Percentiles rank a stretch among this genome's conserved stretches.
phyloP scores from a whole-genome alignment of 164 flowering plant genomes.

The Vitis rotundifolia region DNA sequence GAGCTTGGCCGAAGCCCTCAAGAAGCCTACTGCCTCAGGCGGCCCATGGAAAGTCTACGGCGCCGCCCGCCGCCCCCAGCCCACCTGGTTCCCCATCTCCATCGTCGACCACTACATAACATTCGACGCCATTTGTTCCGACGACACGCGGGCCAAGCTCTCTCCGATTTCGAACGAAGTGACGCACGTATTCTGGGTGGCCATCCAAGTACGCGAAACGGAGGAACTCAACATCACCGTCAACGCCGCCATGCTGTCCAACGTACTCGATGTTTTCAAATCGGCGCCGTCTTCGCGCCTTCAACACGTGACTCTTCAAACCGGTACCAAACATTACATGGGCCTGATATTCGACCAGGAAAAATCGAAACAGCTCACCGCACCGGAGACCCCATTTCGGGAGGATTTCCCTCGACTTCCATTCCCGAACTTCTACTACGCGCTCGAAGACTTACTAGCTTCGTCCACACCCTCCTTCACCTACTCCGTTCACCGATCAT shows the following conservation, averaged over 20 bases:
- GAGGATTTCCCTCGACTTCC: constrained; percentile 28
- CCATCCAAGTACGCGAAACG: constrained; percentile 13
- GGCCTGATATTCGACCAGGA: constrained; percentile 29
- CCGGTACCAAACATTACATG: constrained; percentile 49
- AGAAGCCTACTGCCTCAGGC: constrained; percentile 22
- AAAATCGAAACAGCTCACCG: neutral
- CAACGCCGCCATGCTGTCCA: constrained; percentile 29
- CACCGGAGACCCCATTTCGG: constrained; percentile 22
- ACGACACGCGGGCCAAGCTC: constrained; percentile 21
- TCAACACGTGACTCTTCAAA: constrained; percentile 35
- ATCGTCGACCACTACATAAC: constrained; percentile 23
- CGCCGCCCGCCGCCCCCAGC: constrained; percentile 30
- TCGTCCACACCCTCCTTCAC: constrained; percentile 19
- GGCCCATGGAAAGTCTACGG: constrained; percentile 48
- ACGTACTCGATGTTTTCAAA: constrained; percentile 31
- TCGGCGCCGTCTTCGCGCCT: constrained; percentile 11
- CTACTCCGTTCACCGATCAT: constrained; percentile 37
- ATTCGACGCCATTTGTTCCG: constrained; percentile 22
- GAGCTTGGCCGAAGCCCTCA: constrained; percentile 36
- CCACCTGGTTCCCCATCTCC: constrained; percentile 37
- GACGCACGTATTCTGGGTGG: constrained; percentile 47
- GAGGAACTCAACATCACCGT: constrained; percentile 19
- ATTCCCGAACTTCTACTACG: constrained; percentile 33
- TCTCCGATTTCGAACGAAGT: constrained; percentile 21
- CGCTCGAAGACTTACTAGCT: constrained; percentile 26